Evolutionary conservation across 495 filamentous ascomycete genomes (phyloP).

Genomic region (Neurospora pannonica): DNA sequence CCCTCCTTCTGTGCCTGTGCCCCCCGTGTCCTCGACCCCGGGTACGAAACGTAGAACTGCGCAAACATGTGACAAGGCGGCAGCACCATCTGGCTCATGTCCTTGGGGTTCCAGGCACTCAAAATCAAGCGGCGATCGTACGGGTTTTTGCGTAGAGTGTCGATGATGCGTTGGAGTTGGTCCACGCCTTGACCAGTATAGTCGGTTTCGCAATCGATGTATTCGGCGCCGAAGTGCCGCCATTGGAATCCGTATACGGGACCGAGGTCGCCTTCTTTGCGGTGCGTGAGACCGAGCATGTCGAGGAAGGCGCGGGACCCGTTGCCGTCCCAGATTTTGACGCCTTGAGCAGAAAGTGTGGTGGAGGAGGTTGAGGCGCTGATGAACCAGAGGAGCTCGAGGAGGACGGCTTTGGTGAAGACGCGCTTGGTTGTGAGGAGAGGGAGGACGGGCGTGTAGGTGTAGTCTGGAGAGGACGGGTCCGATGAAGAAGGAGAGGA

Average conservation of each 20-base stretch:
- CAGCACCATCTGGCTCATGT: constrained; percentile 81
- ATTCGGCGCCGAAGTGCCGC: constrained; percentile 93
- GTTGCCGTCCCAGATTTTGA: constrained; percentile 99
- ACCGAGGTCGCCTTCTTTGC: constrained; percentile 79
- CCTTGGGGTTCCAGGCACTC: constrained; percentile 85
- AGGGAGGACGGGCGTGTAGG: constrained; percentile 58
- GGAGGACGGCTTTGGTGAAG: constrained; percentile 81
- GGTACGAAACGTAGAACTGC: constrained; percentile 91
- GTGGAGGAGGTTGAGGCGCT: constrained; percentile 67
- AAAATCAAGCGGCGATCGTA: constrained; percentile 86
- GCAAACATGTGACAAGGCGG: constrained; percentile 99
- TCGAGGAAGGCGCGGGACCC: constrained; percentile 85
- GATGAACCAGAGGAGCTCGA: constrained; percentile 96
- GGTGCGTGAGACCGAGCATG: constrained; percentile 64
- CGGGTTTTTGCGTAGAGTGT: constrained; percentile 70
- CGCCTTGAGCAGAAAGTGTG: constrained; percentile 61
- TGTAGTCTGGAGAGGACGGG: constrained; percentile 28
- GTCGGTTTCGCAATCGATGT: constrained; percentile 67
- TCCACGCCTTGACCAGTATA: constrained; percentile 87
- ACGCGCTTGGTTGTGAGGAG: constrained; percentile 96
- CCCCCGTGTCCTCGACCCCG: constrained; percentile 21
- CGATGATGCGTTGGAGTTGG: constrained; percentile 76
- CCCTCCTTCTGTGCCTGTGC: constrained; percentile 8
- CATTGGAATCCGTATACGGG: constrained; percentile 99
- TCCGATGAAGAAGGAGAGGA: background rate